Evolutionary conservation across 2,329 filamentous ascomycete genomes (phyloP).

Genomic region (Sporothrix phasma): DNA sequence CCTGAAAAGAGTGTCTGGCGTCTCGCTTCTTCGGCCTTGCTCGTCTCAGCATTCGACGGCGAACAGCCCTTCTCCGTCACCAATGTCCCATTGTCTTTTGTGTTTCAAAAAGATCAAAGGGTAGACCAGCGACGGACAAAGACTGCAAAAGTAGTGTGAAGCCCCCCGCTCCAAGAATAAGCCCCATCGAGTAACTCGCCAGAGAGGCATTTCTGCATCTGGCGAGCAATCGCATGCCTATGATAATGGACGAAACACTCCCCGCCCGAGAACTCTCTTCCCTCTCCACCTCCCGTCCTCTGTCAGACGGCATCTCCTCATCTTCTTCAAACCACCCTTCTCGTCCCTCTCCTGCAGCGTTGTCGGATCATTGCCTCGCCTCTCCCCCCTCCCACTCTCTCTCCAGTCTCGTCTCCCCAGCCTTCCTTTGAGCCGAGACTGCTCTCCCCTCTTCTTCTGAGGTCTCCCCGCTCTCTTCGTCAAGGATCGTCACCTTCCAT

Average conservation of each 20-base stretch:
- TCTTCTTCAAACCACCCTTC: not conserved
- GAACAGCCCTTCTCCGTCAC: not conserved
- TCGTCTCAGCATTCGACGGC: not conserved
- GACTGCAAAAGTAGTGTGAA: conserved; percentile 21
- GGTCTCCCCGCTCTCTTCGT: conserved; percentile 16
- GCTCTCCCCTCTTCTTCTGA: not conserved
- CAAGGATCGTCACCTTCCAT: not conserved
- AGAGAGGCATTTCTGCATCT: conserved; percentile 26
- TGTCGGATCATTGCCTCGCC: not conserved
- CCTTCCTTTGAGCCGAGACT: not conserved
- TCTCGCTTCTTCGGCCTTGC: conserved; percentile 2
- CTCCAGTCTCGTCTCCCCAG: not conserved
- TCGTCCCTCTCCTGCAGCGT: conserved; percentile 6
- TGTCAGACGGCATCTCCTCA: conserved; percentile 8
- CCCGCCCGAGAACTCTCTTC: conserved; percentile 33
- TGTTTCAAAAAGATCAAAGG: not conserved
- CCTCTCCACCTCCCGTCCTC: conserved; percentile 10
- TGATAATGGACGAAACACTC: conserved; percentile 77
- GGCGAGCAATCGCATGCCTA: conserved; percentile 95
- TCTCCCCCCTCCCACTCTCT: not conserved
- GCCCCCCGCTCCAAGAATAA: conserved; percentile 98
- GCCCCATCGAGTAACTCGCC: conserved; percentile 98
- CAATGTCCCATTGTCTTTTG: not conserved
- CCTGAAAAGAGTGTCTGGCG: conserved; percentile 17
- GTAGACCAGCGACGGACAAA: not conserved